Base-by-base conservation (phyloP, 495 filamentous ascomycete species). In the Aspergillus biplanus region DNA sequence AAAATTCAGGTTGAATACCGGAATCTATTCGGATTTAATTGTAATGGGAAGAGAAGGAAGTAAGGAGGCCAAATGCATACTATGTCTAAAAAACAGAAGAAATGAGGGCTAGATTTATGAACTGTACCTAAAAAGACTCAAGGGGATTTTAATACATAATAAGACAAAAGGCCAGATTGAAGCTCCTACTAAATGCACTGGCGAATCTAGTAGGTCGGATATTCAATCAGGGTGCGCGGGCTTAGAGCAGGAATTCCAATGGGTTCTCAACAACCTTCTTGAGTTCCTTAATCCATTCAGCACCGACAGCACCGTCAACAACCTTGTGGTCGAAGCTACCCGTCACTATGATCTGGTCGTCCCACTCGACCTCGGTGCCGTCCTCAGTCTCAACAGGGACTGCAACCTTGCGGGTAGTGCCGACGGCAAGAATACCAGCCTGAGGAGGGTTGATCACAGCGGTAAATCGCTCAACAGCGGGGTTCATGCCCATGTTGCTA, bases 401-500 rank as follows among this genome's bases (percentile, higher is more conserved):
- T 34, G 96, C 91, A 56, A 98, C 94, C 88, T 97, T 98, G 82
- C 91, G 90, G 63, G 89, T 89, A 59, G 92, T 94, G 63, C 96
- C 96, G 56, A 99, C 92, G 50, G 96, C 96, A 61, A 99, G 85
- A 76, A 99, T 99, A 71, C 86, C 88, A 48, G 96, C 93, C 82
- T 99, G 95, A 34, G 96, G 96, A 52, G 96, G 96, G 85, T 99
- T 99, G 86, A 99, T 97, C 73, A 99, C 90, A 65, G 96, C 96
- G n/a, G 96, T 97, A 83, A 99, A 99, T 67, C 92, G 87, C 73
- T 97, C 93, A 65, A 99, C 87, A 42, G 96, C 96, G 9, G 88
- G 69, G 85, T 99, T 99, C 95, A 98, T 98, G 74, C 96, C 96
- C 96, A 99, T 97, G 87, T 99, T 99, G 81, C 90, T 94, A 81